Conservation (phyloP, 345 rosid species). For the Hibiscus syriacus region DNA sequence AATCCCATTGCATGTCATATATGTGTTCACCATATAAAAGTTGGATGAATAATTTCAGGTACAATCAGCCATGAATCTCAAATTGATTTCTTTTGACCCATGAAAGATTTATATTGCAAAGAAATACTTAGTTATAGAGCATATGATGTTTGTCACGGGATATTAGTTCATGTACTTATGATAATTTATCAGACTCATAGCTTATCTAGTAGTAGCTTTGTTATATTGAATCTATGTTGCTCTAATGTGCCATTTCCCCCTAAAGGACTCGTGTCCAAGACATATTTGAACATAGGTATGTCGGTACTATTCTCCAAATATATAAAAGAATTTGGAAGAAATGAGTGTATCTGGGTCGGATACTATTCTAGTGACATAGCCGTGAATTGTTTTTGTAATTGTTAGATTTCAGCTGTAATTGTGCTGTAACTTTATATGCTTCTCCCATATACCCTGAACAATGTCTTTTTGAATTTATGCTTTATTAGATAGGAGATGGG, state of each 20-base stretch:
- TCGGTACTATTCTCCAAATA: neutral
- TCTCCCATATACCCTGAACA: neutral
- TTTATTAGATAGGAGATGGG: neutral
- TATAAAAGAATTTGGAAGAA: neutral
- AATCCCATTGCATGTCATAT: neutral
- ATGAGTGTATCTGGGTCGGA: neutral
- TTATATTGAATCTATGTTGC: neutral
- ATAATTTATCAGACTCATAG: neutral
- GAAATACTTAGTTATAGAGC: neutral
- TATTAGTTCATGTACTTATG: neutral
- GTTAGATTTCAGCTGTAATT: neutral
- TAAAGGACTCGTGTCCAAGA: too few relatives aligned
- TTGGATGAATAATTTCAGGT: neutral
- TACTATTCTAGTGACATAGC: neutral
- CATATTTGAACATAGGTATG: too few relatives aligned
- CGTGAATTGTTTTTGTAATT: neutral
- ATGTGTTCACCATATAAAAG: neutral
- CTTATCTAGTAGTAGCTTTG: neutral
- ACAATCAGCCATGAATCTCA: neutral
- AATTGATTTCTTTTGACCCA: neutral
- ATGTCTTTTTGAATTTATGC: neutral
- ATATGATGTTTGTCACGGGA: neutral
- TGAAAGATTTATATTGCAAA: neutral
- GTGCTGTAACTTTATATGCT: neutral
- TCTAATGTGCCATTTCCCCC: too few relatives aligned